Evolutionary conservation across 768 basidiomycete species (phyloP).

Genomic region (Hemileccinum rubropunctum): DNA sequence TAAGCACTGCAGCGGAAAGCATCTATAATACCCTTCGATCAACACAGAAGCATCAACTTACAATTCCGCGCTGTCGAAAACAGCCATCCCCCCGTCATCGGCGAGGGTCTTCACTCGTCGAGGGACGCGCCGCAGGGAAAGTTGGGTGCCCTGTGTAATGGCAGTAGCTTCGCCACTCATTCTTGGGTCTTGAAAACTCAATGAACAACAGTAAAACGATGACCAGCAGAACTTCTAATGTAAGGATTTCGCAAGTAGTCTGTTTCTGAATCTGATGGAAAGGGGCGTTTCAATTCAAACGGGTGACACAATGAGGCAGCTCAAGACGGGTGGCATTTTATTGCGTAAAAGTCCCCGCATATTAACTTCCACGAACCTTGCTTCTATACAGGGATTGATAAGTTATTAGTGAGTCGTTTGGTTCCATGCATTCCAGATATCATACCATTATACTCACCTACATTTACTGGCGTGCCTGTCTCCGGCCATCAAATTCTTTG

Average conservation of each 20-base stretch:
- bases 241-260: conserved; percentile 1
- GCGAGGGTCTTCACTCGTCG: conserved; percentile 15
- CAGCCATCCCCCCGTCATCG: conserved; percentile 20
- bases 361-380: background rate
- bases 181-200: background rate
- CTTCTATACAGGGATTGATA: background rate
- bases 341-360: conserved; percentile 1
- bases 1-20: conserved; percentile 34
- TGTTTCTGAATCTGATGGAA: conserved; percentile 11
- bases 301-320: background rate
- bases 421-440: background rate
- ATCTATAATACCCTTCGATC: background rate
- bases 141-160: conserved; percentile 21
- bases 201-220: background rate
- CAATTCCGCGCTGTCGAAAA: conserved; percentile 35
- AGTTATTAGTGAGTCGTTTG: background rate
- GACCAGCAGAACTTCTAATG: background rate
- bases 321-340: background rate
- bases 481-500: conserved; percentile 54
- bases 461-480: conserved; percentile 26
- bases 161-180: conserved; percentile 16
- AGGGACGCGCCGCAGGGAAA: conserved; percentile 23
- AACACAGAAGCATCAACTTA: conserved; percentile 18
- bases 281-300: conserved; percentile 9
- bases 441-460: conserved; percentile 6